Percentiles rank a stretch among this genome's conserved stretches.
Evolutionary conservation across 139 green algal genomes (phyloP).

Genomic region (Chlorella sp.): DNA sequence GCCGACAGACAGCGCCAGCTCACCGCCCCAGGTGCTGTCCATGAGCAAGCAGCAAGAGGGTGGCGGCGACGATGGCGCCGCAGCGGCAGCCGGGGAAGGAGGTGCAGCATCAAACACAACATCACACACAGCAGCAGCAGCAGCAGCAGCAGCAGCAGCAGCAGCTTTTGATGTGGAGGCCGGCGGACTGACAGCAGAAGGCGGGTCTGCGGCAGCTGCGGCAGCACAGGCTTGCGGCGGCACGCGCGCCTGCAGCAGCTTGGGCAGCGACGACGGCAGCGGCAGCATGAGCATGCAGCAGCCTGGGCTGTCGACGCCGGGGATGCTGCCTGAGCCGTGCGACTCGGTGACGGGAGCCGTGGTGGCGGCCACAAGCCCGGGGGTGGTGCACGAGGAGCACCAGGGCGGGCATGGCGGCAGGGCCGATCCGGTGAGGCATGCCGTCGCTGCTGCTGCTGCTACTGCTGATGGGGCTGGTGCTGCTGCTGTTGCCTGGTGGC

Average conservation of each 20-base stretch:
- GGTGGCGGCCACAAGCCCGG: slow-evolving; percentile 5
- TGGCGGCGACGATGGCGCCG: too few species aligned
- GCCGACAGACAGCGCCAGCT: too few species aligned
- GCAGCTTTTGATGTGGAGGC: background rate
- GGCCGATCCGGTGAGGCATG: background rate
- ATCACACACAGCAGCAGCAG: background rate
- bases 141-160: too few species aligned
- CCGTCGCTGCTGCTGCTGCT: background rate
- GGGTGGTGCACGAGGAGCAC: background rate
- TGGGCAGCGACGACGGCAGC: background rate
- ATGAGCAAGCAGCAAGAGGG: background rate
- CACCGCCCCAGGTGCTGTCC: background rate
- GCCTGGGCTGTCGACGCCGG: background rate
- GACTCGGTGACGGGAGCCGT: slow-evolving; percentile 9
- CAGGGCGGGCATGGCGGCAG: background rate
- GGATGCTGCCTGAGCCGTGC: slow-evolving; percentile 6
- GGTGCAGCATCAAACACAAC: background rate
- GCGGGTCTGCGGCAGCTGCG: background rate
- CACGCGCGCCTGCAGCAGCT: background rate
- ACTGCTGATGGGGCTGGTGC: background rate
- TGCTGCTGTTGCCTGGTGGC: background rate
- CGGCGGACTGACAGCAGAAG: background rate
- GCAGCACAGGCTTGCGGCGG: too few species aligned
- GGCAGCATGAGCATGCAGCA: slow-evolving; percentile 12
- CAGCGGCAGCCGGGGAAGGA: background rate